Base-by-base conservation (phyloP, 2,329 filamentous ascomycete genomes). In the Hypoxylon sp. region DNA sequence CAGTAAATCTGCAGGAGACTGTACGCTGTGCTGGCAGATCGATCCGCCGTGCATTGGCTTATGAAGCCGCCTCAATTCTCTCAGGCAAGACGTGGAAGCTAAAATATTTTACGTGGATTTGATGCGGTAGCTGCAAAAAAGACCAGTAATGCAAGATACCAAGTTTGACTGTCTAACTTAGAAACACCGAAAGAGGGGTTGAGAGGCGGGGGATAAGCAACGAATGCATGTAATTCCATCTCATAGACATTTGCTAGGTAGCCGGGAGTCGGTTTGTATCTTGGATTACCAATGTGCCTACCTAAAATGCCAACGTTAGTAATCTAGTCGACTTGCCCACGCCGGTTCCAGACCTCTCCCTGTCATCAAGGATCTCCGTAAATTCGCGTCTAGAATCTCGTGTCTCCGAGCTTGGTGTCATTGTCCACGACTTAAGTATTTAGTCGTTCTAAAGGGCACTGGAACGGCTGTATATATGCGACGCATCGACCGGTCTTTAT, bases 21-120 rank as follows among this genome's bases (percentile, higher is more conserved):
- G 17, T 67, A 71, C 70, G 73, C 72, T 75, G 74, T 71, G 74
- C 63, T 76, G 74, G 74, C 74, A 75, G 69, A 72, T 73, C 64
- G 63, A 74, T 75, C 72, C 73, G 69, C 58, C 53, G 25, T 69
- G 64, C 63, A 64, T 71, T 59, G 63, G 48, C 65, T 69, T 70
- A 46, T 62, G 50, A 70, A 64, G 64, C 67, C 51, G 70, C 67
- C 68, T 71, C 68, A 72, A 48, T 60, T 19, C 46, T 67, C 53
- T 53, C 45, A 50, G 68, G 58, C 43, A 60, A 3, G 55, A 65
- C 51, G 38, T 41, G 41, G 50, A 60, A 60, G 58, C 38, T 32
- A 30, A 34, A 58, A 50, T 34, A 32, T 14, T 13, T 59, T 55
- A 17, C 17, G n/a, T 41, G 21, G 14, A 45, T 36, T 63, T 45